Evolutionary conservation across 2,329 filamentous ascomycete species (phyloP), one percentile per base, ranked within the genome.

Genomic region (Lasiodiplodia theobromae): DNA sequence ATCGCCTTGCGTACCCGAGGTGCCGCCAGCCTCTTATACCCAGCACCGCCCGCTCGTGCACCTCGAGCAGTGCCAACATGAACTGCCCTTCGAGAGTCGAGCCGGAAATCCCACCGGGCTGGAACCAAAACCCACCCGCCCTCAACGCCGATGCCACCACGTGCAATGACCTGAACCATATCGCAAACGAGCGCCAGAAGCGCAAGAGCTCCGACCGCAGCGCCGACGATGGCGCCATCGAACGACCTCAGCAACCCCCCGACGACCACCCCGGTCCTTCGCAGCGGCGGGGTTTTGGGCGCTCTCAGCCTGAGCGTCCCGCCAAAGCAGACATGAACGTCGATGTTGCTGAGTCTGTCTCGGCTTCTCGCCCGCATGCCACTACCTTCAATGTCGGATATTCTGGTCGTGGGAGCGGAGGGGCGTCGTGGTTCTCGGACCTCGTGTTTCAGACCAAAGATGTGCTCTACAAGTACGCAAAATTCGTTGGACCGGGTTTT

Each of bases 401-500:
- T 28, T 10, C 44, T 38, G 60, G 44, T 8, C 40, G n/a, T 65
- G 60, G 47, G 3, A n/a, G n/a, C 21, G n/a, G 11, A 11, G 28
- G 60, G n/a, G 44, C 12, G 11, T 49, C 67, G 8, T 52, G n/a
- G 21, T 31, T 58, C 23, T 3, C 63, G 18, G 47, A 28, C 11
- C 25, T 14, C 8, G 10, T 65, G 5, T 28, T 66, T 64, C 57
- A 31, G 58, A 14, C 52, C 66, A 51, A 58, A 28, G 31, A 67
- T 7, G 71, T 78, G 18, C 25, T 86, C 53, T 63, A 80, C 71
- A 88, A 85, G 49, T 87, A 87, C 73, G 76, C 81, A 53, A 83
- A 81, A 71, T 89, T 92, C 77, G 79, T 92, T 60, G 90, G 90
- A 0, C 89, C 90, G 11, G 90, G 90, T 1, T 91, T 91, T 75